phyloP scores from a whole-genome alignment of 129 eudicot genomes.

The Silybum marianum region DNA sequence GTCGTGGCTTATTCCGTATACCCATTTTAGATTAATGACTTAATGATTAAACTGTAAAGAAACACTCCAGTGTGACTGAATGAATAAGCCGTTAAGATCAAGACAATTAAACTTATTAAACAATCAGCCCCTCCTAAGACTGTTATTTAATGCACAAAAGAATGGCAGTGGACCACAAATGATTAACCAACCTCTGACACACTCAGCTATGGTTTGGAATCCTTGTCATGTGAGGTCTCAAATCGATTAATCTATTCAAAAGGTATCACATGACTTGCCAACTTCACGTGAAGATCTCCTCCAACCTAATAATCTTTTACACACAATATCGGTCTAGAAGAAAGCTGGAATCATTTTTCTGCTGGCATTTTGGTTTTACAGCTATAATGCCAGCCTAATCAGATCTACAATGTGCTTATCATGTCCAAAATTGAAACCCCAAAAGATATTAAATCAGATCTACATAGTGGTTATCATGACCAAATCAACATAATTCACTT shows the following conservation, averaged over 20 bases:
- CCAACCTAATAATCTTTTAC: slow-evolving; percentile 16
- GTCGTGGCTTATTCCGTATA: not conserved
- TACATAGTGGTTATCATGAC: not conserved
- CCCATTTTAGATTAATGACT: not conserved
- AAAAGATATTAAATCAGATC: not conserved
- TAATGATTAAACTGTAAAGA: not conserved
- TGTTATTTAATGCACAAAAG: not conserved
- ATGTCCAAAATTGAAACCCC: slow-evolving; percentile 6
- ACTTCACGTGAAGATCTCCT: slow-evolving; percentile 37
- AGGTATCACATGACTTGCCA: slow-evolving; percentile 30
- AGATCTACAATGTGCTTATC: slow-evolving; percentile 28
- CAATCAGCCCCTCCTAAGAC: not conserved
- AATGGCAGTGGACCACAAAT: slow-evolving; percentile 13
- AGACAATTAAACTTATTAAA: not conserved
- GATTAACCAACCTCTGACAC: slow-evolving; percentile 31
- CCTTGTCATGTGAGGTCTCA: slow-evolving; percentile 36
- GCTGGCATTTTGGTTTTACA: slow-evolving; percentile 29
- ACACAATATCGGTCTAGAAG: slow-evolving; percentile 2
- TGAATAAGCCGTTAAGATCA: not conserved
- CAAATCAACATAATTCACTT: slow-evolving; percentile 1
- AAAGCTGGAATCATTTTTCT: slow-evolving; percentile 17
- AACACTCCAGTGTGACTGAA: not conserved
- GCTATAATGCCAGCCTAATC: slow-evolving; percentile 35
- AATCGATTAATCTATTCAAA: slow-evolving; percentile 8
- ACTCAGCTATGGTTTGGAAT: slow-evolving; percentile 27